Percentiles rank a stretch among this genome's conserved stretches.
Evolutionary conservation across 768 basidiomycete genomes (phyloP).

Genomic region (Leccinum variicolor): DNA sequence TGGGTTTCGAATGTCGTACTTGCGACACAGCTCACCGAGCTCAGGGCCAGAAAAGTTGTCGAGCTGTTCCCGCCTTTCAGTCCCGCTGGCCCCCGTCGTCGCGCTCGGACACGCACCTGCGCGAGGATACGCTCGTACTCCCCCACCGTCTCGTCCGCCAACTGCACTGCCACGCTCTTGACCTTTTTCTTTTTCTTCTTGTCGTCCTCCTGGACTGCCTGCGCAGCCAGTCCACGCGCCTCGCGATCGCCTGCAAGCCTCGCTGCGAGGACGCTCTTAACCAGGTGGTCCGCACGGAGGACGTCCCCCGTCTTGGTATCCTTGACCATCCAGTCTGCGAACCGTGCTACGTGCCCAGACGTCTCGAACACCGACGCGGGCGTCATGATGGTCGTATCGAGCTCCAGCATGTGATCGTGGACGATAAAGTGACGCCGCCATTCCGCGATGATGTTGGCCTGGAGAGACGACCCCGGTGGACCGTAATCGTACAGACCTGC

Average conservation of each 20-base stretch:
- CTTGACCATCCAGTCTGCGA: slow-evolving; percentile 99
- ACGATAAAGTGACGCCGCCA: slow-evolving; percentile 99
- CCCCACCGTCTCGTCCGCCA: slow-evolving; percentile 68
- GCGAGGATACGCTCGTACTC: slow-evolving; percentile 84
- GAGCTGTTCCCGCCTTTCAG: slow-evolving; percentile 14
- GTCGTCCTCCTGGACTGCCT: slow-evolving; percentile 56
- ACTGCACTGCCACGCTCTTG: slow-evolving; percentile 64
- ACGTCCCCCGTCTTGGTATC: slow-evolving; percentile 94
- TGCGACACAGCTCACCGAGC: slow-evolving; percentile 81
- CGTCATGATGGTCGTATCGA: slow-evolving; percentile 98
- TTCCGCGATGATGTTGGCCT: slow-evolving; percentile 94
- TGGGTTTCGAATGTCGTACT: slow-evolving; percentile 80
- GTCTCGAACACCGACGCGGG: slow-evolving; percentile 92
- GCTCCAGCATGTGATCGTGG: slow-evolving; percentile 97
- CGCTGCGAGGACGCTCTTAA: slow-evolving; percentile 88
- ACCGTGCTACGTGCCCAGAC: slow-evolving; percentile 96
- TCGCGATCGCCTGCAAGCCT: slow-evolving; percentile 87
- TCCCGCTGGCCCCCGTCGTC: not conserved
- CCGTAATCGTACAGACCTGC: slow-evolving; percentile 98
- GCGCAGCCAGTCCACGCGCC: slow-evolving; percentile 72
- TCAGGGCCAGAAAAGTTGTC: slow-evolving; percentile 93
- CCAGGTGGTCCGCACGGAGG: slow-evolving; percentile 93
- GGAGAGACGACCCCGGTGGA: slow-evolving; percentile 91
- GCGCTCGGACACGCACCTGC: slow-evolving; percentile 55
- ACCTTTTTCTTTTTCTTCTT: slow-evolving; percentile 63